These are phyloP conservation scores for Monosporascus sp. DNA, from an alignment of 2,329 filamentous ascomycete genomes.

Conservation along the genomic window DNA sequence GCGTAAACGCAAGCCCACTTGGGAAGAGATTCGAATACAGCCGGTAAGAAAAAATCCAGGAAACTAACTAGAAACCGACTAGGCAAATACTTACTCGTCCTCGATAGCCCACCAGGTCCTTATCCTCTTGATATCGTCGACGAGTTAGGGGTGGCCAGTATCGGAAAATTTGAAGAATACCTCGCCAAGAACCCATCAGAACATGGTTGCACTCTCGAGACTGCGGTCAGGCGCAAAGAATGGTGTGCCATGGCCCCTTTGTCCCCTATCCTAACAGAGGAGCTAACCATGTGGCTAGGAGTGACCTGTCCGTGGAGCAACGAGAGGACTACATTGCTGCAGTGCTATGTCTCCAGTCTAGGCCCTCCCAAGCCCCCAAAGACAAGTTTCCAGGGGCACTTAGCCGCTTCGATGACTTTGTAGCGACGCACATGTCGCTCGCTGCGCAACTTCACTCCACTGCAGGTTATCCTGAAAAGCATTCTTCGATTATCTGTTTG, in stretches of 20 bases:
- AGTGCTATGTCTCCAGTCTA: slow-evolving; percentile 22
- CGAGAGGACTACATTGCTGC: slow-evolving; percentile 25
- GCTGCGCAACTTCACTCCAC: slow-evolving; percentile 23
- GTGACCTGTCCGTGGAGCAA: slow-evolving; percentile 21
- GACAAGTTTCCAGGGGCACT: slow-evolving; percentile 23
- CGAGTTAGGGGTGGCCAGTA: neutral
- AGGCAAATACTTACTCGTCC: neutral
- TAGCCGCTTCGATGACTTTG: slow-evolving; percentile 28
- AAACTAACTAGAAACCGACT: neutral
- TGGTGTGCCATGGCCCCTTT: neutral
- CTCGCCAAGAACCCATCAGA: neutral
- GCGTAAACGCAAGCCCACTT: neutral
- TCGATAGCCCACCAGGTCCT: neutral
- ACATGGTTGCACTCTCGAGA: neutral
- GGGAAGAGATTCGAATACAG: neutral
- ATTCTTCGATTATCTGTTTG: no score
- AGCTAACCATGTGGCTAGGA: slow-evolving; percentile 16
- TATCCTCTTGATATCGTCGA: neutral
- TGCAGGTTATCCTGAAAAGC: no score
- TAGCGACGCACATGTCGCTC: slow-evolving; percentile 23
- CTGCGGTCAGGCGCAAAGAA: neutral
- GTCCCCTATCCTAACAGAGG: no score
- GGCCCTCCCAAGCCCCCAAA: slow-evolving; percentile 18
- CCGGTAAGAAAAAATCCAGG: neutral
- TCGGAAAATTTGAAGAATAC: neutral